Evolutionary conservation across 202 grass and related monocot genomes (phyloP).

Genomic region (Elaeis oleifera): DNA sequence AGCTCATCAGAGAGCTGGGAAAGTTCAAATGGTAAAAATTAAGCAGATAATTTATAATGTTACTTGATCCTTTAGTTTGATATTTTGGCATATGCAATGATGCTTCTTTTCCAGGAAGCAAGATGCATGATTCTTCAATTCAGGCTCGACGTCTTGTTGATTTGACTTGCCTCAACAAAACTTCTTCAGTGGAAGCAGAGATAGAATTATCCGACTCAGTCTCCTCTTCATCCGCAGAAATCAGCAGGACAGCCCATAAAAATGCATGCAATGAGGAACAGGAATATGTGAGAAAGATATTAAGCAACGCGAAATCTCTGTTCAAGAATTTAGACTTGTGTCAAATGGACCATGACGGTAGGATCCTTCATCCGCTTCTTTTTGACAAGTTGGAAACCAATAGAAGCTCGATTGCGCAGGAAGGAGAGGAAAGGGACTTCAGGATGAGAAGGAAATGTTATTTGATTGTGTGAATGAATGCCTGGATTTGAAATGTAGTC

Average conservation of each 20-base stretch:
- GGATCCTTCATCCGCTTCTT: slow-evolving; percentile 41
- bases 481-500: slow-evolving; percentile 48
- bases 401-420: slow-evolving; percentile 15
- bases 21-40: slow-evolving; percentile 51
- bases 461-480: slow-evolving; percentile 68
- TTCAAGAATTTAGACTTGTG: slow-evolving; percentile 17
- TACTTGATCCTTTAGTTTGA: slow-evolving; percentile 12
- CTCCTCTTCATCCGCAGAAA: slow-evolving; percentile 44
- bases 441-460: slow-evolving; percentile 50
- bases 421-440: slow-evolving; percentile 37
- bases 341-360: slow-evolving; percentile 24
- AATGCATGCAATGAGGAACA: slow-evolving; percentile 34
- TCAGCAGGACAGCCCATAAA: slow-evolving; percentile 33
- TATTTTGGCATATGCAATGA: slow-evolving; percentile 24
- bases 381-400: slow-evolving; percentile 44
- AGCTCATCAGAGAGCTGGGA: slow-evolving; percentile 72
- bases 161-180: slow-evolving; percentile 32
- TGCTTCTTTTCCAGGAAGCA: slow-evolving; percentile 49
- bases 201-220: slow-evolving; percentile 62
- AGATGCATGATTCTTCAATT: slow-evolving; percentile 29
- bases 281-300: slow-evolving; percentile 62
- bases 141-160: background rate
- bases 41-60: background rate
- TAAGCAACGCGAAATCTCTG: slow-evolving; percentile 26
- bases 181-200: slow-evolving; percentile 37